A percentile compares a stretch with the other conserved stretches of the same genome.
Conservation (phyloP, 1,284 basidiomycete species). For the Ceratobasidium sp. region DNA sequence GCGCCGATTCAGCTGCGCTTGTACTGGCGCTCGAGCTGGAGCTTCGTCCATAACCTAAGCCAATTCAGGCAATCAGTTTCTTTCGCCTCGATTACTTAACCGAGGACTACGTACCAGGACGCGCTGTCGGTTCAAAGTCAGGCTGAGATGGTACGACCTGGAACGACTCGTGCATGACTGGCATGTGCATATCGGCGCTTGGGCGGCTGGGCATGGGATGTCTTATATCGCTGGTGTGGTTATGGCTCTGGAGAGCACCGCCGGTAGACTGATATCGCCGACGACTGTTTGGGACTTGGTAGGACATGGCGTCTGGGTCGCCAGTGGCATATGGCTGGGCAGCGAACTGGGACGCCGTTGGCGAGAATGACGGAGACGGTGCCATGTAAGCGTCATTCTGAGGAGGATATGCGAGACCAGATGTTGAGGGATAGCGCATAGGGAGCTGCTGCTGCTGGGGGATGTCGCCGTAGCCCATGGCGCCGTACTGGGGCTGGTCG, state of each 20-base stretch:
- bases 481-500: slow-evolving; percentile 17
- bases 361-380: slow-evolving; percentile 17
- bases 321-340: neutral
- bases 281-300: neutral
- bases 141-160: slow-evolving; percentile 20
- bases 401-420: neutral
- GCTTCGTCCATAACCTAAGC: neutral
- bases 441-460: neutral
- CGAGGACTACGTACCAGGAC: slow-evolving; percentile 14
- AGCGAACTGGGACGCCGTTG: slow-evolving; percentile 14
- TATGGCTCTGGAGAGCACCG: neutral
- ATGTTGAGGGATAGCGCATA: neutral
- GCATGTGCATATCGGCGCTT: slow-evolving; percentile 24
- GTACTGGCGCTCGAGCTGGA: neutral
- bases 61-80: slow-evolving; percentile 28
- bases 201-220: slow-evolving; percentile 10
- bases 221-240: neutral
- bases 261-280: slow-evolving; percentile 20
- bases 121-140: neutral
- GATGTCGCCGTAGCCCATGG: slow-evolving; percentile 22
- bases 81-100: neutral
- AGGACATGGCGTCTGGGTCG: slow-evolving; percentile 10
- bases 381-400: neutral
- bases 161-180: slow-evolving; percentile 9
- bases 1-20: slow-evolving; percentile 3